Evolutionary conservation across 78 protist genomes (phyloP).

Genomic region (Dictyostelium citrinum): DNA sequence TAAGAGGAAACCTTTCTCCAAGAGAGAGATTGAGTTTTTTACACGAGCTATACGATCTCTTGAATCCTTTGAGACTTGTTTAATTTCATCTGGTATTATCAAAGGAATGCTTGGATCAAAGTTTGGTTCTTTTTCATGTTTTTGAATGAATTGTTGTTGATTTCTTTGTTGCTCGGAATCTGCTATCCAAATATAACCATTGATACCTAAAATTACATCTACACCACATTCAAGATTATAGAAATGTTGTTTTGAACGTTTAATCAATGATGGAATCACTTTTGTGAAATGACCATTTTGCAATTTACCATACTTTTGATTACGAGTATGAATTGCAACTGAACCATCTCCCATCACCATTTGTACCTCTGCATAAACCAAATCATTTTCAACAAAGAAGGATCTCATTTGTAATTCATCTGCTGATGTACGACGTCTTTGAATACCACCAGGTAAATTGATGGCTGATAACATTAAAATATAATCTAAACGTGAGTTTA

Average conservation of each 20-base stretch:
- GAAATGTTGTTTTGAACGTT: constrained; percentile 83
- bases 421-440: constrained; percentile 80
- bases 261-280: constrained; percentile 83
- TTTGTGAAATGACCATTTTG: constrained; percentile 58
- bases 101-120: neutral
- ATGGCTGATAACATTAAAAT: constrained; percentile 82
- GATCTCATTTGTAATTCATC: constrained; percentile 92
- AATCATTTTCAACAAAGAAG: constrained; percentile 88
- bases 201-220: constrained; percentile 87
- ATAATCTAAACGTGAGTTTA: constrained; percentile 75
- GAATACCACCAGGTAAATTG: constrained; percentile 93
- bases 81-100: constrained; percentile 17
- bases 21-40: constrained; percentile 21
- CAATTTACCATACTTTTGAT: constrained; percentile 84
- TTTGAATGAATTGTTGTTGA: constrained; percentile 33
- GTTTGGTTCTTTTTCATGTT: constrained; percentile 21
- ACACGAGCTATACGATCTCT: constrained; percentile 68
- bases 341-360: constrained; percentile 71
- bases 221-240: constrained; percentile 84
- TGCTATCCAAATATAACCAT: constrained; percentile 90
- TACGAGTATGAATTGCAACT: constrained; percentile 88
- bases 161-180: constrained; percentile 36
- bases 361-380: constrained; percentile 92
- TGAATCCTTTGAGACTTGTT: constrained; percentile 13
- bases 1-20: constrained; percentile 28